phyloP scores from a whole-genome alignment of 1,139 yeast genomes.

The Yamadazyma diospyri region DNA sequence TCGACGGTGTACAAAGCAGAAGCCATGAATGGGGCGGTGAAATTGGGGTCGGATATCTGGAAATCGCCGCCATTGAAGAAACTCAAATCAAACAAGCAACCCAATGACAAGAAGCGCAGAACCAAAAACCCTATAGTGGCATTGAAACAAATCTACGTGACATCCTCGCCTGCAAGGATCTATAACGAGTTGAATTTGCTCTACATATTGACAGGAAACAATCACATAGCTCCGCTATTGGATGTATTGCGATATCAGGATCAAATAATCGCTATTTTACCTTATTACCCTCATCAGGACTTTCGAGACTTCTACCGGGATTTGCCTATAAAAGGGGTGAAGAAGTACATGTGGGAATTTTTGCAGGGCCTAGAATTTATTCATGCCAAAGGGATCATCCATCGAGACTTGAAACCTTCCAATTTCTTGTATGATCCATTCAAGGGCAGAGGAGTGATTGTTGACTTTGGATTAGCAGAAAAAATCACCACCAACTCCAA shows the following conservation, averaged over 20 bases:
- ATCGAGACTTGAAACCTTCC: constrained; percentile 87
- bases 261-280: constrained; percentile 89
- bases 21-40: constrained; percentile 50
- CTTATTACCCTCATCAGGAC: constrained; percentile 88
- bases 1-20: constrained; percentile 88
- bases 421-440: constrained; percentile 80
- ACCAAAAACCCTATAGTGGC: constrained; percentile 69
- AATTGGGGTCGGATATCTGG: constrained; percentile 41
- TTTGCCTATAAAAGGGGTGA: constrained; percentile 74
- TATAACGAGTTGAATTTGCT: constrained; percentile 80
- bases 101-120: constrained; percentile 12
- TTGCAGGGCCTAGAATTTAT: constrained; percentile 73
- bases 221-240: constrained; percentile 80
- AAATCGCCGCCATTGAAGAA: constrained; percentile 43
- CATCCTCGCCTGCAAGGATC: constrained; percentile 90
- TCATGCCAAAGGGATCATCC: constrained; percentile 74
- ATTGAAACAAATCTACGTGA: constrained; percentile 86
- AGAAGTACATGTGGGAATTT: constrained; percentile 75
- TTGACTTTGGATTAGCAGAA: constrained; percentile 93
- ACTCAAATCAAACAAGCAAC: constrained; percentile 8
- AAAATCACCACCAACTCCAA: constrained; percentile 19
- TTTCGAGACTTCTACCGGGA: constrained; percentile 84
- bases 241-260: constrained; percentile 87
- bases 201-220: constrained; percentile 62
- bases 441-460: constrained; percentile 76